Percentiles rank a stretch among this genome's conserved stretches.
phyloP scores from a whole-genome alignment of 768 basidiomycete species.

The Leccinum boreale region DNA sequence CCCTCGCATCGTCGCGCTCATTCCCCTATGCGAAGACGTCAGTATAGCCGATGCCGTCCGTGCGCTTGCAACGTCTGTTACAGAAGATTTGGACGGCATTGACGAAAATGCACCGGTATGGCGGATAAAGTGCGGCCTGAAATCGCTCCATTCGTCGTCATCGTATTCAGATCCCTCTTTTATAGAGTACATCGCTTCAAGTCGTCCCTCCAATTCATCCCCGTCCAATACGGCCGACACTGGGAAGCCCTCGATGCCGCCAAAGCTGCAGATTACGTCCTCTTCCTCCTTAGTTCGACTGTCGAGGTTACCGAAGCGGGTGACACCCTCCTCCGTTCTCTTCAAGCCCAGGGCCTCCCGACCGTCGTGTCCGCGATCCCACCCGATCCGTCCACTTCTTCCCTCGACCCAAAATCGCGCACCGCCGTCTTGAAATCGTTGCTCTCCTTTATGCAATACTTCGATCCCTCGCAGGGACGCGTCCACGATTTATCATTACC shows the following conservation, averaged over 20 bases:
- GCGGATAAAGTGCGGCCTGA: constrained; percentile 57
- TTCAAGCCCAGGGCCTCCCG: constrained; percentile 90
- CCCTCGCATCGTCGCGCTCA: constrained; percentile 83
- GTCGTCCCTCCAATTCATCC: constrained; percentile 85
- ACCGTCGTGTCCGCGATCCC: constrained; percentile 75
- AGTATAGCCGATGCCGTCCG: constrained; percentile 47
- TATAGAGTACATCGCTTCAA: constrained; percentile 84
- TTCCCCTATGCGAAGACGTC: constrained; percentile 77
- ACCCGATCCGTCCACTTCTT: constrained; percentile 34
- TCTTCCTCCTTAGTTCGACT: constrained; percentile 77
- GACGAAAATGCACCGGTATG: constrained; percentile 36
- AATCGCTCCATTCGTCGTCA: background rate
- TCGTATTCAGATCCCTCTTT: constrained; percentile 1
- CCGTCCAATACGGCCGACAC: constrained; percentile 64
- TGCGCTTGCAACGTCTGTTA: constrained; percentile 59
- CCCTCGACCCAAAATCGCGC: constrained; percentile 62
- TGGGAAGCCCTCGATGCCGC: constrained; percentile 82
- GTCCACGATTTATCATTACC: constrained; percentile 68
- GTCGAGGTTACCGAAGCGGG: constrained; percentile 84
- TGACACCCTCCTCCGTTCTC: constrained; percentile 79
- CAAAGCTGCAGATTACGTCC: constrained; percentile 86
- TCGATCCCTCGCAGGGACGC: constrained; percentile 77
- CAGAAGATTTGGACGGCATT: constrained; percentile 35
- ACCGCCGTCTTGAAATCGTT: constrained; percentile 78
- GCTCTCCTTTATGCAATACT: constrained; percentile 92